These are phyloP conservation scores for Botryotinia calthae DNA, from an alignment of 2,329 filamentous ascomycete species.

Conservation along the genomic window DNA sequence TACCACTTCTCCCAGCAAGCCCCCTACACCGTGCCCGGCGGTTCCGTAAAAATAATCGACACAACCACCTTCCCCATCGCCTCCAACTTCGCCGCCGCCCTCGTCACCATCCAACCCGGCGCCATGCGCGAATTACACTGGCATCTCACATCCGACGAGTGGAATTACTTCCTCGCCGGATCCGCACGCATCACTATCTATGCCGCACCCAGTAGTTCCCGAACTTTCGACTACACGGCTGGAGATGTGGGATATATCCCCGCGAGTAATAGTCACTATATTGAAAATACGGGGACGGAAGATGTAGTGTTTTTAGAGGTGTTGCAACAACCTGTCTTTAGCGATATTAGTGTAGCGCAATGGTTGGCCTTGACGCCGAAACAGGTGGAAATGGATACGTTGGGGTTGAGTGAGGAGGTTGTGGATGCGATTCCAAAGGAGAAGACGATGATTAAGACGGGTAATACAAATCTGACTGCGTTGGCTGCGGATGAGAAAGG, in stretches of 20 bases:
- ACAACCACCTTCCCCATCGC: constrained; percentile 56
- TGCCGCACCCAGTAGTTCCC: constrained; percentile 37
- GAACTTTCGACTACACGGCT: constrained; percentile 45
- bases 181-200: constrained; percentile 21
- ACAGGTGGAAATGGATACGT: constrained; percentile 30
- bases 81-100: constrained; percentile 52
- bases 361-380: constrained; percentile 50
- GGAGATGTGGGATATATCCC: constrained; percentile 58
- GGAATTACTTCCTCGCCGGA: constrained; percentile 19
- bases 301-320: constrained; percentile 60
- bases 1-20: constrained; percentile 49
- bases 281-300: constrained; percentile 59
- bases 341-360: constrained; percentile 54
- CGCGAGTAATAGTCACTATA: constrained; percentile 53
- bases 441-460: constrained; percentile 45
- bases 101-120: constrained; percentile 59
- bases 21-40: constrained; percentile 51
- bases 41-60: constrained; percentile 59
- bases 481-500: constrained; percentile 28
- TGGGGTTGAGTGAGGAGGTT: constrained; percentile 41
- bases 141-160: constrained; percentile 46
- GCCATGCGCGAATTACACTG: constrained; percentile 65
- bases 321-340: constrained; percentile 45
- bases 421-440: constrained; percentile 43
- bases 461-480: constrained; percentile 38